Evolutionary conservation across 805 yeast genomes (phyloP).

Genomic region (Ogataea dorogensis): DNA sequence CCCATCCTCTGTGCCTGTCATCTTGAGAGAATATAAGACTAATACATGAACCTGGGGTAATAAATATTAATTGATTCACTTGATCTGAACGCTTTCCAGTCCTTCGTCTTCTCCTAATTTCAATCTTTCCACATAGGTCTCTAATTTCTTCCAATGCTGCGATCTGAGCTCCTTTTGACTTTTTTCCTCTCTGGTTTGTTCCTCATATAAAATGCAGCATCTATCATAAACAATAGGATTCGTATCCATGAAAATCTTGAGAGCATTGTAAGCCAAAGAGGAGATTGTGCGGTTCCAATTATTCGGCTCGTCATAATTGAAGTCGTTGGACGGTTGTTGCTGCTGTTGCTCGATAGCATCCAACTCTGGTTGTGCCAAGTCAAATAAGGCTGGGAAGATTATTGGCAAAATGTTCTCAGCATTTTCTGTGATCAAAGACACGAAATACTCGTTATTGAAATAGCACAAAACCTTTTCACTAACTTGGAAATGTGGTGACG

Average conservation of each 20-base stretch:
- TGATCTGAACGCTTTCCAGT: conserved; percentile 60
- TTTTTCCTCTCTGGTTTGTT: conserved; percentile 70
- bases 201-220: conserved; percentile 84
- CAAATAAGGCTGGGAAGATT: conserved; percentile 85
- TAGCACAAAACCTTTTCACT: conserved; percentile 91
- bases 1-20: conserved; percentile 97
- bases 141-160: conserved; percentile 70
- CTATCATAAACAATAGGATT: conserved; percentile 89
- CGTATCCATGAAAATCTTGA: conserved; percentile 88
- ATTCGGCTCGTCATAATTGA: conserved; percentile 42
- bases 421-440: conserved; percentile 85
- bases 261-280: conserved; percentile 83
- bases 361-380: conserved; percentile 54
- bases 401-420: conserved; percentile 92
- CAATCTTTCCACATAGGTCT: conserved; percentile 49
- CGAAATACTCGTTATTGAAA: conserved; percentile 94
- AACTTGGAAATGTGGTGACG: conserved; percentile 96
- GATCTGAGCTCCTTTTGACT: conserved; percentile 59
- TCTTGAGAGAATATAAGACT: conserved; percentile 83
- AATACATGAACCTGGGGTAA: conserved; percentile 20
- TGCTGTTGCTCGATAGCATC: conserved; percentile 33
- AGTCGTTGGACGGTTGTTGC: conserved; percentile 29
- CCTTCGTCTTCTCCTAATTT: conserved; percentile 28
- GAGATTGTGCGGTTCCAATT: conserved; percentile 96
- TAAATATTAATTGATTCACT: conserved; percentile 14